Evolutionary conservation across 2,329 filamentous ascomycete genomes (phyloP), one percentile per base, ranked within the genome.

Genomic region (Didymella lethalis): DNA sequence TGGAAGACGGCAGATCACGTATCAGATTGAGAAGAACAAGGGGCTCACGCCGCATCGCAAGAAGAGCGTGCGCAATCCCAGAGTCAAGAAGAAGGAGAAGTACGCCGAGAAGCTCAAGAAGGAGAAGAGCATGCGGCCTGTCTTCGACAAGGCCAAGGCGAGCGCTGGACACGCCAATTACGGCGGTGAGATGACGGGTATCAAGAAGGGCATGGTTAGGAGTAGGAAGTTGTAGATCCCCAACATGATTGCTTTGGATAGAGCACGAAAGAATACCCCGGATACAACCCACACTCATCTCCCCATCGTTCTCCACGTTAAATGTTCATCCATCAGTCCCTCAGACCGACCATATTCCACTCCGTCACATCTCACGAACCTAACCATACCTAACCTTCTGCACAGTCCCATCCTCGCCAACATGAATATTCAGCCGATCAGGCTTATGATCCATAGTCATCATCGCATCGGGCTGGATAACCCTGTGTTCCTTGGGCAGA

Each of bases 91-190:
- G 90, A 88, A 92, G 79, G 92, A 92, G 87, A 93, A 92, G 87
- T 99, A 88, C 77, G 93, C 96, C 75, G 90, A 93, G 78, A 97
- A 96, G 85, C 90, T 94, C 86, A 98, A 97, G 91, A 97, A 98
- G 85, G 80, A 98, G 74, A 88, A 87, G 71, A 94, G 90, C 75
- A 91, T 93, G 82, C 92, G 90, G 81, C 86, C 91, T 8, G 84
- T 92, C 14, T 98, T 93, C 82, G 92, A 93, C 79, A 67, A 64
- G 91, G 92, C 62, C 88, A 96, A 80, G 88, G 91, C 68, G 87
- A 86, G 73, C 90, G 92, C 72, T 90, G 93, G 53, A 5, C 66
- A 68, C 31, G 71, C 70, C 1, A 69, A 64, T 50, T 99, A 99
- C 81, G 87, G 87, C 65, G 95, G 95, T 81, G 95, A 98, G 78